These are phyloP conservation scores for Neofusicoccum parvum DNA, from an alignment of 2,329 filamentous ascomycete genomes.

Conservation along the genomic window DNA sequence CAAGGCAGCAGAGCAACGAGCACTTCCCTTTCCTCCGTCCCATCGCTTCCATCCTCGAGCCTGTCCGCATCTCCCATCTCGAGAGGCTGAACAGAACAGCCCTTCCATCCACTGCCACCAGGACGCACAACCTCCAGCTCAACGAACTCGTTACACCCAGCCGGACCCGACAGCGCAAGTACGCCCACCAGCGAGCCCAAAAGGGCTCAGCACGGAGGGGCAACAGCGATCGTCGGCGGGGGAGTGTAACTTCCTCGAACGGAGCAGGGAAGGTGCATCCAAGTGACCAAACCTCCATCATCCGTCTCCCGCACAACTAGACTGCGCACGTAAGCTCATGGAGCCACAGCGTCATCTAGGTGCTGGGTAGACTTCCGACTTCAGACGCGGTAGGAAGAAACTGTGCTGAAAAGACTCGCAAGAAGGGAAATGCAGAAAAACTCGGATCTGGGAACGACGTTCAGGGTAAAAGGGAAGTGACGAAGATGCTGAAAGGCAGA, in stretches of 20 bases:
- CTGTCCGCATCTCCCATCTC: background rate
- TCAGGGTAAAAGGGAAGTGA: background rate
- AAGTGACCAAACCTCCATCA: background rate
- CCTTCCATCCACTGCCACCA: background rate
- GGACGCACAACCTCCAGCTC: slow-evolving; percentile 9
- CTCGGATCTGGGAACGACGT: background rate
- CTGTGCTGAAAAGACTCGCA: background rate
- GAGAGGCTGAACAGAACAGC: background rate
- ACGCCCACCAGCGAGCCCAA: slow-evolving; percentile 11
- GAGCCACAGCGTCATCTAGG: slow-evolving; percentile 2
- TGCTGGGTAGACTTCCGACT: slow-evolving; percentile 8
- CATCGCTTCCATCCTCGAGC: background rate
- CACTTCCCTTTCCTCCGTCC: background rate
- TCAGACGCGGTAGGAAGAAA: background rate
- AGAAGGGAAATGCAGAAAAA: background rate
- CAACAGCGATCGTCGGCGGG: slow-evolving; percentile 12
- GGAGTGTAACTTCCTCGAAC: background rate
- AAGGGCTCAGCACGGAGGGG: background rate
- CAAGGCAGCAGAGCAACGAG: background rate
- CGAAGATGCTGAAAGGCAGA: background rate
- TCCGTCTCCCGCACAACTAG: slow-evolving; percentile 6
- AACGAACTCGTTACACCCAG: slow-evolving; percentile 9
- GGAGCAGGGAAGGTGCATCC: background rate
- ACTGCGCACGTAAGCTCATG: slow-evolving; percentile 3
- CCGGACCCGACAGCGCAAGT: slow-evolving; percentile 11